These are phyloP conservation scores for Tulasnella sp. DNA, from an alignment of 768 basidiomycete genomes.

Conservation along the genomic window DNA sequence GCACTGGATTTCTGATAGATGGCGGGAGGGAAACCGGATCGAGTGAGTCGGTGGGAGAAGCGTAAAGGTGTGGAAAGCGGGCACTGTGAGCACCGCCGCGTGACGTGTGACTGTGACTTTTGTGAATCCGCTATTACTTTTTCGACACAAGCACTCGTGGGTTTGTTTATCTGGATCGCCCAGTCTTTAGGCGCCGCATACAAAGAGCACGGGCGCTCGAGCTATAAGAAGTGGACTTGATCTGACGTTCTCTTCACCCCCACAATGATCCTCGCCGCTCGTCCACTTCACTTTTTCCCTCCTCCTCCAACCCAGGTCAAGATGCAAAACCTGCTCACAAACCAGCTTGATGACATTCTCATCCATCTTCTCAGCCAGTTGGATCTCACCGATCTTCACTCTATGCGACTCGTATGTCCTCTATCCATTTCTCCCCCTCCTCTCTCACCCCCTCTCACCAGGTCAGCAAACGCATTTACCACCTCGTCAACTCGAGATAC, in stretches of 20 bases:
- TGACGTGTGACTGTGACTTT: too few species aligned
- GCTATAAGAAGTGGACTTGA: too few species aligned
- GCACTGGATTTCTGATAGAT: too few species aligned
- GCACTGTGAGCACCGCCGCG: too few species aligned
- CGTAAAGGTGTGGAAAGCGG: too few species aligned
- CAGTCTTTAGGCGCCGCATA: too few species aligned
- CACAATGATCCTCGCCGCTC: neutral
- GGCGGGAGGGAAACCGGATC: too few species aligned
- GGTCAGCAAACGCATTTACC: constrained; percentile 3
- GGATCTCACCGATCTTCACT: constrained; percentile 1
- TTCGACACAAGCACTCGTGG: too few species aligned
- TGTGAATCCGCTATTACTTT: too few species aligned
- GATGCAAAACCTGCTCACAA: neutral
- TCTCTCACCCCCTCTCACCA: neutral
- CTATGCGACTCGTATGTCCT: constrained; percentile 12
- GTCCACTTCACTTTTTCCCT: neutral
- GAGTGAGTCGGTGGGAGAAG: too few species aligned
- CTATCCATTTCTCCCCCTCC: neutral
- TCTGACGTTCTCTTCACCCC: neutral
- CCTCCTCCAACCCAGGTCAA: neutral
- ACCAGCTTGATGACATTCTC: constrained; percentile 4
- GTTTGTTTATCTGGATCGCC: too few species aligned
- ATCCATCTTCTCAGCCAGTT: constrained; percentile 6
- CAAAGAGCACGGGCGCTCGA: too few species aligned
- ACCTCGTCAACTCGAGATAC: constrained; percentile 13